Evolutionary conservation across 306 rosid species (phyloP), one percentile per base, ranked within the genome.

Genomic region (Styphnolobium japonicum): DNA sequence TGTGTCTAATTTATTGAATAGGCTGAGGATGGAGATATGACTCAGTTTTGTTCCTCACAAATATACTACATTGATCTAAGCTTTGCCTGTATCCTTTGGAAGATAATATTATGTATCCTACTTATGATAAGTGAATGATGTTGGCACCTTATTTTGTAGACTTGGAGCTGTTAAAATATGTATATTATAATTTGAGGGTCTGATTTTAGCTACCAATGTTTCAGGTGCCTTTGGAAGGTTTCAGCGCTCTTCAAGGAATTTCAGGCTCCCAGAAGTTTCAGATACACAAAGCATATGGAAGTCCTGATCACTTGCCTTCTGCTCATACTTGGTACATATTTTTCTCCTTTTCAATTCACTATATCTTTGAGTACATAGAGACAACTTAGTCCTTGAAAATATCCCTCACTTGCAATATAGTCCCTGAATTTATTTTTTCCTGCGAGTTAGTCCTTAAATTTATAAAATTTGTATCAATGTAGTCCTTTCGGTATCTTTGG

Each of bases 141-240:
- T 34, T 27, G 31, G 7, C 71, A 22, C 33, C 10, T 73, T 3
- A 19, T 33, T 31, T 80, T 70, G 22, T 19, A 18, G n/a, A 62
- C 37, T 42, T 46, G 69, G 39, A 19, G 79, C 49, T 0, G 21
- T 73, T 3, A 29, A 52, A 74, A 60, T 68, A 10, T 39, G 2
- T 73, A 12, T 11, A 39, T 42, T 67, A 11, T 68, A 39, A 22
- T 62, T 61, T 27, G 61, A 34, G 63, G 21, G 2, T 67, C 81
- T 80, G 66, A 79, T 73, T 81, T 70, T 58, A 55, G 19, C 65
- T 49, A 57, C 63, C 23, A 64, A 81, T 73, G 71, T 61, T 86
- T 70, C 90, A 96, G 99, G 99, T 96, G 83, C 99, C 99, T 73
- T 84, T 96, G 76, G 99, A 96, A 86, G 99, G 99, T 62, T 96